Conservation (phyloP, 169 alveolate species). For the Eimeria praecox region DNA sequence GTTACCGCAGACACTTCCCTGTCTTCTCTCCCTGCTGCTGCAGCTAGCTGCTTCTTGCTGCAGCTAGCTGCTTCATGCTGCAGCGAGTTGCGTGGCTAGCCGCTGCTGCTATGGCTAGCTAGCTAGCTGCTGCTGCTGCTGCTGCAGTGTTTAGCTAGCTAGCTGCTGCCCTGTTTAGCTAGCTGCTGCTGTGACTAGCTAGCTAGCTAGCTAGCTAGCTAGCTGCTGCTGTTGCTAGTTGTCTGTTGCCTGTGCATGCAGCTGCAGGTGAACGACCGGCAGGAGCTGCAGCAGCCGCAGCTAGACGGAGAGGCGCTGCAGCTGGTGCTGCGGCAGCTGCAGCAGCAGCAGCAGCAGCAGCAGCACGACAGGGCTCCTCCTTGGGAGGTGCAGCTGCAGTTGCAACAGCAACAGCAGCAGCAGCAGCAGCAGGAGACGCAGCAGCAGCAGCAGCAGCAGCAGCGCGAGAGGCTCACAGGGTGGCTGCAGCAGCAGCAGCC, state of each 20-base stretch:
- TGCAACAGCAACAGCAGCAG: conserved; percentile 50
- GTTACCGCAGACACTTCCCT: neutral
- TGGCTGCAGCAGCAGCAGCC: conserved; percentile 66
- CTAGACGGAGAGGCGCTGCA: conserved; percentile 30
- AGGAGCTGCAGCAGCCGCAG: conserved; percentile 45
- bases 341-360: conserved; percentile 54
- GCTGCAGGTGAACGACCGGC: conserved; percentile 42
- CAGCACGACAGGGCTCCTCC: neutral
- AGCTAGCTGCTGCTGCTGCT: neutral
- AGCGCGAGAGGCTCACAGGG: neutral
- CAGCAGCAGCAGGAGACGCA: conserved; percentile 54
- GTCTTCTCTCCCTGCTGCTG: neutral
- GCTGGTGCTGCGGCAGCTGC: conserved; percentile 72
- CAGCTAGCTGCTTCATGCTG: neutral
- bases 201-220: conserved; percentile 9
- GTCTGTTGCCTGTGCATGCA: neutral
- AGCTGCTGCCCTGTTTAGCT: neutral
- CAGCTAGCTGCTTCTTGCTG: neutral
- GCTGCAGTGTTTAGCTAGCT: conserved; percentile 11
- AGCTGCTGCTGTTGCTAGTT: conserved; percentile 27
- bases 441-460: conserved; percentile 45
- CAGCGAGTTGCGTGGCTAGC: neutral
- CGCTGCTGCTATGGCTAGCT: neutral
- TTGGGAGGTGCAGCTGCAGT: conserved; percentile 40
- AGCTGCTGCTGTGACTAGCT: neutral